These are phyloP conservation scores for Inga leiocalycina DNA, from an alignment of 306 rosid species.

Conservation along the genomic window DNA sequence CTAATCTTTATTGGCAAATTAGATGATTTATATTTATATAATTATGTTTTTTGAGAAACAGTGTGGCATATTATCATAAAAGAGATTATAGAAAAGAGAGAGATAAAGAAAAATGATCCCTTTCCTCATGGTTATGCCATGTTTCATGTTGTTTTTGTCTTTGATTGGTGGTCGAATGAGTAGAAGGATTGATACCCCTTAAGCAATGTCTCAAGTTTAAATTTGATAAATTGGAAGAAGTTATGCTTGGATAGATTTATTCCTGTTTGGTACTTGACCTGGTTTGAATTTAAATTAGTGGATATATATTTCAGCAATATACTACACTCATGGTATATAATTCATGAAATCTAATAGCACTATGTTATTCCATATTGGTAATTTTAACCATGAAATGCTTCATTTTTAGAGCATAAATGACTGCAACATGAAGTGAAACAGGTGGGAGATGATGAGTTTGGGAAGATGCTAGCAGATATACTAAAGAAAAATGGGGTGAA, in stretches of 20 bases:
- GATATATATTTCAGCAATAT: neutral
- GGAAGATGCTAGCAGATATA: conserved; percentile 61
- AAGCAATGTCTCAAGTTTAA: no score
- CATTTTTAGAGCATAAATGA: neutral
- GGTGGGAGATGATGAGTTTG: conserved; percentile 77
- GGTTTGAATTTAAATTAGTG: no score
- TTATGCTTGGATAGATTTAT: no score
- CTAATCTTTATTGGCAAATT: no score
- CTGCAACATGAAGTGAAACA: conserved; percentile 10
- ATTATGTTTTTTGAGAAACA: neutral
- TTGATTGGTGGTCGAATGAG: neutral
- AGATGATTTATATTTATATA: no score
- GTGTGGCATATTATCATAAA: neutral
- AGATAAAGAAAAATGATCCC: neutral
- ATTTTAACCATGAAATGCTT: neutral
- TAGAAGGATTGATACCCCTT: no score
- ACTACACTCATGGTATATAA: neutral
- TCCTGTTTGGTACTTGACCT: no score
- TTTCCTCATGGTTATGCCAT: neutral
- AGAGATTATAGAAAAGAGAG: neutral
- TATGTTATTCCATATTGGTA: neutral
- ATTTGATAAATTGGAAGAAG: no score
- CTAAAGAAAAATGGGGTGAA: conserved; percentile 56
- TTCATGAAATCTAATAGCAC: neutral
- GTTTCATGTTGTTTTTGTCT: neutral